Evolutionary conservation across 495 filamentous ascomycete species (phyloP).

Genomic region (Darksidea phi): DNA sequence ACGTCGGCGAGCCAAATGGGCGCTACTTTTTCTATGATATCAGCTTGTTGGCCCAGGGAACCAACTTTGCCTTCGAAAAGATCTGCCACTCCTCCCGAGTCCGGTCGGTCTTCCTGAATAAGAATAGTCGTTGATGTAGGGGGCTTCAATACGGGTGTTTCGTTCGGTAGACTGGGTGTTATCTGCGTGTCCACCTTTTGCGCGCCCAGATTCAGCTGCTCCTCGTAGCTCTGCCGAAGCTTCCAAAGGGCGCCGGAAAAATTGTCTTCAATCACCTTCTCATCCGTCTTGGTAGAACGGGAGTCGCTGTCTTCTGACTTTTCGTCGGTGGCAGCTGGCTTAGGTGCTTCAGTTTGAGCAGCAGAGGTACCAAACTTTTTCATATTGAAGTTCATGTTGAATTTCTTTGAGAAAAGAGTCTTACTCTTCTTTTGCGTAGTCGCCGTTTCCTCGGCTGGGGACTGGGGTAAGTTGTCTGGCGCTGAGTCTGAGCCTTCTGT

Average conservation of each 20-base stretch:
- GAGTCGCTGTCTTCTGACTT: constrained; percentile 76
- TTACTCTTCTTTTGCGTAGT: constrained; percentile 67
- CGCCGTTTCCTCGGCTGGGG: constrained; percentile 56
- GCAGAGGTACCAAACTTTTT: constrained; percentile 76
- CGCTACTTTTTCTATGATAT: constrained; percentile 77
- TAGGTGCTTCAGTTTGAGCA: constrained; percentile 65
- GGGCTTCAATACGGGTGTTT: constrained; percentile 80
- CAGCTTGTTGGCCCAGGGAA: constrained; percentile 71
- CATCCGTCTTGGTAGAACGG: constrained; percentile 59
- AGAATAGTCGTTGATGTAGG: constrained; percentile 80
- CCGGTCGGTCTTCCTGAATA: constrained; percentile 88
- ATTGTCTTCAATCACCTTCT: constrained; percentile 81
- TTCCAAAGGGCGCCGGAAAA: constrained; percentile 77
- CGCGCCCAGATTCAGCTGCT: constrained; percentile 57
- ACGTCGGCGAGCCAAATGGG: constrained; percentile 92
- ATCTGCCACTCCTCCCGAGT: constrained; percentile 86
- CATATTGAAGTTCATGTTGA: constrained; percentile 73
- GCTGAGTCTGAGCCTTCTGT: constrained; percentile 23
- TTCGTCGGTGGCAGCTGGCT: constrained; percentile 74
- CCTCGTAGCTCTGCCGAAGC: constrained; percentile 75
- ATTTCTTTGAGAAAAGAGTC: constrained; percentile 80
- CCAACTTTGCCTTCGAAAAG: constrained; percentile 85
- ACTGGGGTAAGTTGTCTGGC: constrained; percentile 18
- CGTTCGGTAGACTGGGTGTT: constrained; percentile 72
- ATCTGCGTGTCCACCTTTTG: constrained; percentile 56